phyloP scores from a whole-genome alignment of 495 filamentous ascomycete species.

The Tuber magnatum region DNA sequence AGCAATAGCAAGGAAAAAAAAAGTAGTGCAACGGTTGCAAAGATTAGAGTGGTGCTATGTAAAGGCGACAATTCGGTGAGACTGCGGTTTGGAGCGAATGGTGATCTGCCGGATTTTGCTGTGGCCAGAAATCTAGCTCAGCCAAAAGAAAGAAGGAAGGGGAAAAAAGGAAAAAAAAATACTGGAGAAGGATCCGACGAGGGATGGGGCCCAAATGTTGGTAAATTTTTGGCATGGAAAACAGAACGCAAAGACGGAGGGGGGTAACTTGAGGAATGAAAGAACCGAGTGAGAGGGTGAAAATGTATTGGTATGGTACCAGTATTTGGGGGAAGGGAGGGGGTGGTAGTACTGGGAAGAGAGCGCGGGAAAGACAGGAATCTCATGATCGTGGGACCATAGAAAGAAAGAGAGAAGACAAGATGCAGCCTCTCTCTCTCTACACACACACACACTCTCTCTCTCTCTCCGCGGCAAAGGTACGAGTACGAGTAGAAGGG shows the following conservation, averaged over 20 bases:
- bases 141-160: conserved; percentile 9
- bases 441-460: too few species aligned
- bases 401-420: neutral
- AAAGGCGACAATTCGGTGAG: conserved; percentile 32
- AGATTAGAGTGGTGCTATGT: conserved; percentile 25
- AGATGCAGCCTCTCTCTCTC: neutral
- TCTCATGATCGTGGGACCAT: neutral
- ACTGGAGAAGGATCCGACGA: neutral
- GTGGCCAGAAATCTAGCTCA: conserved; percentile 25
- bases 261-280: conserved; percentile 5
- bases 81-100: conserved; percentile 10
- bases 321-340: neutral
- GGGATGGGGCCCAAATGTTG: conserved; percentile 7
- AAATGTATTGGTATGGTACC: neutral
- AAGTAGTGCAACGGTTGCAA: too few species aligned
- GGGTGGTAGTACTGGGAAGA: neutral
- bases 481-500: neutral
- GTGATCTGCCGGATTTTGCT: conserved; percentile 38
- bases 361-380: neutral
- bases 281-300: conserved; percentile 16
- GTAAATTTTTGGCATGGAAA: conserved; percentile 4
- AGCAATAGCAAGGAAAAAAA: too few species aligned
- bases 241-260: conserved; percentile 5
- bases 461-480: neutral
- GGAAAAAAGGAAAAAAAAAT: neutral